Percentiles rank a stretch among this genome's conserved stretches.
Evolutionary conservation across 768 basidiomycete species (phyloP).

Genomic region (Gymnopilus junonius): DNA sequence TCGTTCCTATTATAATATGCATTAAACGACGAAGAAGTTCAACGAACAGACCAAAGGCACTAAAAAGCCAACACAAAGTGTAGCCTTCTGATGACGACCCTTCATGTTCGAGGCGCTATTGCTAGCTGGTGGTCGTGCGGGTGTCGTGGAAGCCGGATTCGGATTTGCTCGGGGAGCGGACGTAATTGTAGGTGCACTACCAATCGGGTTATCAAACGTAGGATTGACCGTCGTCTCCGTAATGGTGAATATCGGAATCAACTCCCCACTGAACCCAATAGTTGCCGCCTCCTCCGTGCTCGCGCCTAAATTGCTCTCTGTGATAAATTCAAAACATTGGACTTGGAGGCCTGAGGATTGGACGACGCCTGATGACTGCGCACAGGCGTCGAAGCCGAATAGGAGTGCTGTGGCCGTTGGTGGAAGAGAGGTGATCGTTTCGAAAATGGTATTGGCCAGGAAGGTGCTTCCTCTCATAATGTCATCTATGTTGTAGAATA

Average conservation of each 20-base stretch:
- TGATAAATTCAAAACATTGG: background rate
- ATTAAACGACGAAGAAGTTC: too few relatives aligned
- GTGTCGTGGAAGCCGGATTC: background rate
- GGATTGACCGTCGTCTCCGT: background rate
- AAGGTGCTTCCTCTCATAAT: background rate
- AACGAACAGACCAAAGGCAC: too few relatives aligned
- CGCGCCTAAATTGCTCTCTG: background rate
- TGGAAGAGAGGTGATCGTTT: background rate
- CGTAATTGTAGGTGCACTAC: background rate
- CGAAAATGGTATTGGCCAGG: background rate
- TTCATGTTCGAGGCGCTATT: background rate
- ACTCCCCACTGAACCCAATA: background rate
- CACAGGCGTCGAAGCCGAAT: background rate
- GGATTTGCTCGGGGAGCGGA: background rate
- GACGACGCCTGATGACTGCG: background rate
- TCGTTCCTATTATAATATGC: too few relatives aligned
- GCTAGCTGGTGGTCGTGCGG: background rate
- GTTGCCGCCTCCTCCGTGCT: background rate
- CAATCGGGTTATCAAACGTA: background rate
- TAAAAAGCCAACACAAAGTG: background rate
- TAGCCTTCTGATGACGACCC: background rate
- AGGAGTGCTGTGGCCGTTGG: background rate
- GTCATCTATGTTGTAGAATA: background rate
- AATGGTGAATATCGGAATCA: background rate
- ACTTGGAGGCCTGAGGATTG: background rate